Evolutionary conservation across 331 rosid species (phyloP), one percentile per base, ranked within the genome.

Genomic region (Stylosanthes scabra): DNA sequence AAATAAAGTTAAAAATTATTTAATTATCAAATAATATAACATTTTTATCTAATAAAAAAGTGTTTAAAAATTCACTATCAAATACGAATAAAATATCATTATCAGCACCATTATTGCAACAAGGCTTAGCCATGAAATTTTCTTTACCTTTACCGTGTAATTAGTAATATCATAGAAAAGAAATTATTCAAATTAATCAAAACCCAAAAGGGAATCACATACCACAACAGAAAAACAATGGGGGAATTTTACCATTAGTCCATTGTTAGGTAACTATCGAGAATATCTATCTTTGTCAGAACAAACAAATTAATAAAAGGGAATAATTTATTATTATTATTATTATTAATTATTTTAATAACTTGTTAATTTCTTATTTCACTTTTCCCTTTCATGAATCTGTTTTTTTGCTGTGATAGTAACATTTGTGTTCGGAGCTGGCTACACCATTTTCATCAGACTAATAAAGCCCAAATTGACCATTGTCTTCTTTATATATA

Each of bases 211-310:
- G 27, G 80, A 56, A 12, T 50, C 39, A 34, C 39, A 34, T 34
- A 39, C 68, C 77, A n/a, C n/a, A n/a, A n/a, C n/a, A n/a, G n/a
- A n/a, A n/a, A n/a, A 34, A 63, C n/a, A 65, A 58, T 31, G 8
- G 15, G 1, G 20, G 10, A 14, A 75, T 50, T 76, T 58, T 50
- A 59, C 47, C 20, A 76, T 44, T 71, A 72, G 74, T 81, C 63
- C 47, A 58, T 40, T 58, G 66, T 50, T 27, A 39, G 78, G 78
- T 72, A 67, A 78, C 39, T 63, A 78, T 59, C 50, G 27, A 51
- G 60, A 60, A 66, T 66, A 49, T 44, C 12, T 47, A 79, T 73
- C 79, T 79, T 60, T 74, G 83, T 80, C 80, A 63, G 69, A 69
- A 80, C 62, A 72, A 76, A 60, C 64, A 39, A 39, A 34, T 0